Evolutionary conservation across 2,329 filamentous ascomycete genomes (phyloP), one percentile per base, ranked within the genome.

Genomic region (Fusarium vanettenii): DNA sequence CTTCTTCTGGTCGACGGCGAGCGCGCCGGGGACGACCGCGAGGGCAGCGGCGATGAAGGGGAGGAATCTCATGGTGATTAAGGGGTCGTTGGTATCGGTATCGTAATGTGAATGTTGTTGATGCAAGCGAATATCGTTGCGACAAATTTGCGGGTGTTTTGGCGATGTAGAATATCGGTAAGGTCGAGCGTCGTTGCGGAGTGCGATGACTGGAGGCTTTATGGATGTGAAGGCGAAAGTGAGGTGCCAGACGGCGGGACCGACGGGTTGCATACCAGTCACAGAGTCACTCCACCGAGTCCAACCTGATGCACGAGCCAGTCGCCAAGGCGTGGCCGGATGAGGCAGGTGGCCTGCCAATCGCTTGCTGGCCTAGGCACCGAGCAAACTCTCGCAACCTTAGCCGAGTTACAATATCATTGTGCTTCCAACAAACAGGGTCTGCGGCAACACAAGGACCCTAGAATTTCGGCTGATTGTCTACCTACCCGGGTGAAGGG

Each of bases 1-100:
- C 83, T 94, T 94, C 80, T 92, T 89, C 72, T 87, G 86, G 66
- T 92, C 92, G 78, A 94, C 88, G 71, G 90, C 91, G 70, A 91
- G 81, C 33, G 88, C 87, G 72, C 90, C 86, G 61, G 93, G 85
- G 67, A 91, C 82, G 71, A 90, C 85, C 64, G 92, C 84, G 48
- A 93, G 84, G 60, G 91, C 82, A 64, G 90, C 84, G 72, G 89
- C 80, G 76, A 92, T 79, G 70, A 89, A 80, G 18, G 86, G 74
- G 69, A 85, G 81, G 77, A 92, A 84, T 85, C 89, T 94, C 94
- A 96, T 97, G 66, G 71, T 88, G 79, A 69, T 25, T 60, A 61
- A 11, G 48, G 62, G 63, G 55, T 59, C 22, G 45, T 60, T 35
- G 14, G 37, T 45, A n/a, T 64, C 39, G 35, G 57, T 62, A 41